phyloP scores from a whole-genome alignment of 1,284 basidiomycete species.

The Pyrrhoderma lamaoense region DNA sequence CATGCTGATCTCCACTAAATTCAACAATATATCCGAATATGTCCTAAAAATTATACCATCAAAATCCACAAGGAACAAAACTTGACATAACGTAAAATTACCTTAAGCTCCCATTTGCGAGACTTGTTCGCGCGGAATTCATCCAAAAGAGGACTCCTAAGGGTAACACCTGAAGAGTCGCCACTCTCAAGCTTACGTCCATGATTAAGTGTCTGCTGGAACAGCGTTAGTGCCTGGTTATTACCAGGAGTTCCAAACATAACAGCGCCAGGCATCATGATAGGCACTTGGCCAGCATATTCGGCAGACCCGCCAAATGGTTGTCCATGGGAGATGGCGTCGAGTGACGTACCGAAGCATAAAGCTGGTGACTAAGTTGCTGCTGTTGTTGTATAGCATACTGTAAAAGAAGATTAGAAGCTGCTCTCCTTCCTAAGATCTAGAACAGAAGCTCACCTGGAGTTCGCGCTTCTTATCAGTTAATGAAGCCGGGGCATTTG shows the following conservation, averaged over 20 bases:
- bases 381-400: conserved; percentile 41
- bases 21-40: conserved; percentile 85
- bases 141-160: conserved; percentile 65
- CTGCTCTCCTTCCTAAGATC: not conserved
- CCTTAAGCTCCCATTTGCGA: conserved; percentile 75
- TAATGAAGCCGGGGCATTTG: conserved; percentile 36
- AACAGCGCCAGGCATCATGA: conserved; percentile 30
- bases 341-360: conserved; percentile 33
- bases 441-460: conserved; percentile 37
- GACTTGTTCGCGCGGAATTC: conserved; percentile 80
- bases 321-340: conserved; percentile 33
- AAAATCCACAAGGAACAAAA: too few species aligned
- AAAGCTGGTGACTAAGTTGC: conserved; percentile 33
- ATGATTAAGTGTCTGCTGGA: conserved; percentile 34
- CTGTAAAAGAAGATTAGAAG: conserved; percentile 24
- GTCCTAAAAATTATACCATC: conserved; percentile 44
- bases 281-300: conserved; percentile 41
- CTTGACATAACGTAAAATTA: conserved; percentile 28
- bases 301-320: conserved; percentile 37
- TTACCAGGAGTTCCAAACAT: conserved; percentile 34
- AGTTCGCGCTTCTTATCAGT: conserved; percentile 53
- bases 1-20: conserved; percentile 92
- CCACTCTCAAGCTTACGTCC: conserved; percentile 34
- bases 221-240: conserved; percentile 31
- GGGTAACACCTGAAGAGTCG: conserved; percentile 21